These are phyloP conservation scores for Cryptomeria japonica DNA, from an alignment of 75 land plant genomes.

Conservation along the genomic window DNA sequence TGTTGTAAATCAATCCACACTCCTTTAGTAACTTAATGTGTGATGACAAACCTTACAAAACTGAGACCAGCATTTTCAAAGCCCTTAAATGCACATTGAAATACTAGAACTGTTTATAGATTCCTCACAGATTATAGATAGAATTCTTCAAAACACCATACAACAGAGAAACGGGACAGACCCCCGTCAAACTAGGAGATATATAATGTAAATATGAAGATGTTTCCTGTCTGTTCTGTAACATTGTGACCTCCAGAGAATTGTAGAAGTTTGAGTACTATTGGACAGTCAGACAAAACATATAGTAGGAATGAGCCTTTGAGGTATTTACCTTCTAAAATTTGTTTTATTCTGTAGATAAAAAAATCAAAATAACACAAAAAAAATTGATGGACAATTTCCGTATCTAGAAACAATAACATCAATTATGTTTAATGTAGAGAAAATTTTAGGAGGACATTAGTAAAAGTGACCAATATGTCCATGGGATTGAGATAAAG, in stretches of 20 bases:
- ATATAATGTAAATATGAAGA: neutral
- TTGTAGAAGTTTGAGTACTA: neutral
- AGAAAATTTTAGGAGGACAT: neutral
- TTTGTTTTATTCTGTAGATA: neutral
- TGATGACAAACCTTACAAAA: no score
- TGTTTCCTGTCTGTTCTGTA: neutral
- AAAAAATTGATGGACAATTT: neutral
- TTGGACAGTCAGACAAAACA: neutral
- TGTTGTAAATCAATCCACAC: no score
- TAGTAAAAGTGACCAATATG: no score
- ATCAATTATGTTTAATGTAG: no score
- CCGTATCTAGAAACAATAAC: neutral
- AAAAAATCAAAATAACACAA: neutral
- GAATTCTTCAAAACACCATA: no score
- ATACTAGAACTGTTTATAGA: neutral
- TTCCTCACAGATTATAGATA: neutral
- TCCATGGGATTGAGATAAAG: no score
- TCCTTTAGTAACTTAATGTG: no score
- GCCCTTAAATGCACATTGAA: neutral
- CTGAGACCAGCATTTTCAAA: no score
- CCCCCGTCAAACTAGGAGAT: neutral
- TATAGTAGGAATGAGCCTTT: neutral
- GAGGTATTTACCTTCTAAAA: neutral
- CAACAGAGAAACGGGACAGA: neutral
- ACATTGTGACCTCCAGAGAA: neutral